Base-by-base conservation (phyloP, 352 stramenopile species). In the Phytophthora ohioensis region DNA sequence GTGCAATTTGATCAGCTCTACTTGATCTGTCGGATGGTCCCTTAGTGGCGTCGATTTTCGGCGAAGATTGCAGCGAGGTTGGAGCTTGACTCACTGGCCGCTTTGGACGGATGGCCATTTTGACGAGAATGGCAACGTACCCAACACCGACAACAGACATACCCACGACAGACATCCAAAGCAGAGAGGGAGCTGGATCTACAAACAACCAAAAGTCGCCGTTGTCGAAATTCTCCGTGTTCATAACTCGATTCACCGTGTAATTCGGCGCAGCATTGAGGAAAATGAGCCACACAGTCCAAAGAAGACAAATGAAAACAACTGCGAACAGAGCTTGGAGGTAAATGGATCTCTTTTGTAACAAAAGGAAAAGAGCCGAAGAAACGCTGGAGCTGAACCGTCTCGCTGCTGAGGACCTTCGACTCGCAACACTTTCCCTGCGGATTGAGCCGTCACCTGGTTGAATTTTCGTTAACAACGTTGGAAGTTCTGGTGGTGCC, bases 261-360 rank as follows among this genome's bases (percentile, higher is more conserved):
- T 59, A 61, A 11, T 71, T 78, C 4, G 75, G 75, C 3, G 47
- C 53, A 1, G 57, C 17, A 39, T 71, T 79, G 3, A 82, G 46
- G 0, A 61, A 47, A 2, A 79, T 41, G 2, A 79, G 56, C 67
- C 68, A 77, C 3, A 77, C 2, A 7, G 64, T 75, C 75, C 75
- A 82, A 21, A 67, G 0, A 3, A 72, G 30, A 51, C 64, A 72
- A 30, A 67, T 48, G 15, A 57, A 41, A 27, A 73, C 57, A 4
- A 73, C 57, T 12, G 58, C 58, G 32, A 73, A 47, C n/a, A 68
- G 13, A 48, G 61, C 12, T 32, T 69, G 66, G 0, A 73, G 52
- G 4, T 48, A 73, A 5, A 39, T 32, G 0, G 57, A 73, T 46
- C 13, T 34, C 1, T 27, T 60, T 21, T 63, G 66, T 32, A 15